These are phyloP conservation scores for Entophlyctis luteolus DNA, from an alignment of 192 early-diverging fungal genomes.

Conservation along the genomic window DNA sequence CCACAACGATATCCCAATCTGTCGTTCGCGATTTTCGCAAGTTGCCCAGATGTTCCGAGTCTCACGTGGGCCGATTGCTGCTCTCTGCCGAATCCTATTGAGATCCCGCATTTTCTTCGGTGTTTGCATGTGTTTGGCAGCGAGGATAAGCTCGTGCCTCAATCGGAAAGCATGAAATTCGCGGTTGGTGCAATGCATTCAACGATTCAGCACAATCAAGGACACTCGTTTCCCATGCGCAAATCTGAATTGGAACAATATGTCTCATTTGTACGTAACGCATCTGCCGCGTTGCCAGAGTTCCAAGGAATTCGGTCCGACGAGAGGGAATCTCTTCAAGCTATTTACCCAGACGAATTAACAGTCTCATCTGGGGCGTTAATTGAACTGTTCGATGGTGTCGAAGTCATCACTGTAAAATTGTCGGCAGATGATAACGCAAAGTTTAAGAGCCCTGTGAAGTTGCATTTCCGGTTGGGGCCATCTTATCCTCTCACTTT, in stretches of 20 bases:
- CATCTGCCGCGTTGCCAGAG: not conserved
- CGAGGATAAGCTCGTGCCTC: slow-evolving; percentile 7
- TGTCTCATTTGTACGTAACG: not conserved
- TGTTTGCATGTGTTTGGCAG: slow-evolving; percentile 23
- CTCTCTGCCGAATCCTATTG: not conserved
- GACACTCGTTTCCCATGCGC: slow-evolving; percentile 18
- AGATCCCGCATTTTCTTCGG: not conserved
- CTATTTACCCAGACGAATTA: slow-evolving; percentile 25
- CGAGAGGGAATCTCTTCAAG: slow-evolving; percentile 15
- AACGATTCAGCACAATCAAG: slow-evolving; percentile 1
- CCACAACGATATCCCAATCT: slow-evolving; percentile 3
- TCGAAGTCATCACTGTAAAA: not conserved
- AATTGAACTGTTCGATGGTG: not conserved
- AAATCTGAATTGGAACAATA: slow-evolving; percentile 9
- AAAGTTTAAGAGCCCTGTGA: not conserved
- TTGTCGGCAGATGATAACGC: not conserved
- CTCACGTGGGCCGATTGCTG: not conserved
- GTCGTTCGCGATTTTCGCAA: not conserved
- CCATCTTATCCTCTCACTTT: slow-evolving; percentile 9
- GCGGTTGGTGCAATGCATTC: not conserved
- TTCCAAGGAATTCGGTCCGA: not conserved
- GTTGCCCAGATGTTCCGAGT: not conserved
- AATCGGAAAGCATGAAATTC: not conserved
- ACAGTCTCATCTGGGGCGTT: not conserved
- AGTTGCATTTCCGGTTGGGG: not conserved